These are phyloP conservation scores for Margaritispora aquatica DNA, from an alignment of 495 filamentous ascomycete genomes.

Conservation along the genomic window DNA sequence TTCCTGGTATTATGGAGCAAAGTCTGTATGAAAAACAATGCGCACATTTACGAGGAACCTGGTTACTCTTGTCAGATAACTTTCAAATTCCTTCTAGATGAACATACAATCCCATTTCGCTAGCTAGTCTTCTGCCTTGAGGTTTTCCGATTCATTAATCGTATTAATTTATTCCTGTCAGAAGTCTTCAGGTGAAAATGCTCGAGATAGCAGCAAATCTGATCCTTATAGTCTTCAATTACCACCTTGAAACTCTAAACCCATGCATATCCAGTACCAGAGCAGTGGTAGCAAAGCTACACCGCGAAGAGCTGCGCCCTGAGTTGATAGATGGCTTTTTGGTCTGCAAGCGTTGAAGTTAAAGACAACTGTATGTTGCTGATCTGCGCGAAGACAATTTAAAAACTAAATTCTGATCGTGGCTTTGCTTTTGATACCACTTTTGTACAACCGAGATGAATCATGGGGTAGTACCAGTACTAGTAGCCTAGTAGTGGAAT, in stretches of 20 bases:
- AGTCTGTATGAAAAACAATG: constrained; percentile 42
- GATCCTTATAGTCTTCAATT: constrained; percentile 38
- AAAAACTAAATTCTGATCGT: too few species aligned
- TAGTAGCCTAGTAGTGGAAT: too few species aligned
- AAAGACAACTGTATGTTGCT: constrained; percentile 58
- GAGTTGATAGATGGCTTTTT: constrained; percentile 37
- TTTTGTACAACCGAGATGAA: too few species aligned
- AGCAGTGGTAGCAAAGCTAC: constrained; percentile 58
- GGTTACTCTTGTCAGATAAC: constrained; percentile 55
- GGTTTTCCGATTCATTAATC: constrained; percentile 35
- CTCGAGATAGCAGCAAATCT: constrained; percentile 38
- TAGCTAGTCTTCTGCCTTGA: constrained; percentile 53
- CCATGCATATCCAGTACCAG: constrained; percentile 55
- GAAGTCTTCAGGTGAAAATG: constrained; percentile 45
- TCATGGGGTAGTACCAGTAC: too few species aligned
- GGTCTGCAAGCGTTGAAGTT: constrained; percentile 58
- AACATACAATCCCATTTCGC: constrained; percentile 64
- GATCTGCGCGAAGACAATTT: too few species aligned
- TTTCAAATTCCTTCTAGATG: constrained; percentile 53
- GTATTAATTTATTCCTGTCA: constrained; percentile 44
- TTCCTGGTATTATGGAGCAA: constrained; percentile 35
- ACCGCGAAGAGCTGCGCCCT: constrained; percentile 52
- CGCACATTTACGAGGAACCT: constrained; percentile 49
- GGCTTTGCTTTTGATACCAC: too few species aligned
- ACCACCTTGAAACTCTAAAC: constrained; percentile 46